Conservation (phyloP, 306 rosid species). For the Purshia tridentata region DNA sequence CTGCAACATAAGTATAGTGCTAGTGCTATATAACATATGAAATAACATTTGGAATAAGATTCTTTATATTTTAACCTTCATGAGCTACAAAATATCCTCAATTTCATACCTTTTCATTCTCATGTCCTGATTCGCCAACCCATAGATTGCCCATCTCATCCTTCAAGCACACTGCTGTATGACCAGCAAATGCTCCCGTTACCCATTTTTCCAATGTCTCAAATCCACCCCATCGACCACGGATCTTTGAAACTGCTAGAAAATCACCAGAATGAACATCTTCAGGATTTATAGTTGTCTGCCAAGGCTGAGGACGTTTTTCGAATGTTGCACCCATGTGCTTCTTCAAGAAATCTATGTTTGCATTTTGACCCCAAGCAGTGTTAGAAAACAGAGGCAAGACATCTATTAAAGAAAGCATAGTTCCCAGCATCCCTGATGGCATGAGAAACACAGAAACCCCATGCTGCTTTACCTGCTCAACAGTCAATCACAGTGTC, state of each 20-base stretch:
- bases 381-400: constrained; percentile 89
- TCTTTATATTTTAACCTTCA: not conserved
- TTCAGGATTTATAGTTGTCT: constrained; percentile 63
- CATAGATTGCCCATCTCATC: constrained; percentile 90
- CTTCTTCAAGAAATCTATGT: constrained; percentile 69
- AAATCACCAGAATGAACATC: constrained; percentile 97
- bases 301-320: constrained; percentile 76
- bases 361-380: constrained; percentile 87
- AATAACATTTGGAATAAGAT: not conserved
- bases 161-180: constrained; percentile 96
- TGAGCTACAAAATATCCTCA: constrained; percentile 15
- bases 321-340: constrained; percentile 94
- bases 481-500: constrained; percentile 25
- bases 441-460: constrained; percentile 98
- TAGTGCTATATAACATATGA: not conserved
- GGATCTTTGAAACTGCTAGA: constrained; percentile 89
- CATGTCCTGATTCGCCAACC: constrained; percentile 99
- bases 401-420: constrained; percentile 78
- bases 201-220: constrained; percentile 99
- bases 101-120: constrained; percentile 81
- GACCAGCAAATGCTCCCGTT: constrained; percentile 98
- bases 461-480: constrained; percentile 95
- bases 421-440: constrained; percentile 94
- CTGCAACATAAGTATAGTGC: constrained; percentile 29
- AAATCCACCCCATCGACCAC: constrained; percentile 99